Base-by-base conservation (phyloP, 2,329 filamentous ascomycete genomes). In the Aspergillus brasiliensis region DNA sequence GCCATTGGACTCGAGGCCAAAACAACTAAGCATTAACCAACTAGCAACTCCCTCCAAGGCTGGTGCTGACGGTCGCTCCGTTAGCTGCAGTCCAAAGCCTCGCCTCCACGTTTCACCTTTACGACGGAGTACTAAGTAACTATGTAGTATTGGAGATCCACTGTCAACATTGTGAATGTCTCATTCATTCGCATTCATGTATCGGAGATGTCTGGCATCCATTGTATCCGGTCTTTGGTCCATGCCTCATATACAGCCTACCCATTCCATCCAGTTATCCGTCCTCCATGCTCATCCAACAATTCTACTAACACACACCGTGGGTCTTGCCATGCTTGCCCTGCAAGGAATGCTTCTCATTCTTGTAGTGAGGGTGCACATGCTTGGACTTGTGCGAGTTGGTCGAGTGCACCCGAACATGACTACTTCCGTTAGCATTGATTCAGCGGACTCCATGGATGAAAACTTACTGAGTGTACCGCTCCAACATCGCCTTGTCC, bases 281-380 rank as follows among this genome's bases (percentile, higher is more conserved):
- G n/a, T 15, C n/a, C 2, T 42, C 38, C 15, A 19, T 15, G 17
- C 15, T 19, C 21, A 17, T 27, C 47, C 15, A 27, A 11, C n/a
- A 23, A 42, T 3, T 40, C 27, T 46, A 34, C 54, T 63, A 97
- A 78, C 93, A 97, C 60, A 96, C 82, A 40, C 86, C 88, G 76
- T 97, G 93, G 1, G 92, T 94, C 85, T 97, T 97, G 57, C 92
- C 93, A 59, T 86, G 86, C 85, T 95, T 93, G 15, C 91, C 93
- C 79, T 96, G 91, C 67, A 98, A 80, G 59, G 90, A 94, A 78
- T 98, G 94, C 68, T 86, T 86, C 80, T 97, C 92, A 64, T 89
- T 86, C 78, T 88, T 76, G 71, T 84, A 89, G 48, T 82, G 75
- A 3, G 69, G 60, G 63, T 80, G 79, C 38, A 71, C 83, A 62